Evolutionary conservation across 108 stramenopile species (phyloP).

Genomic region (Skeletonema marinoi): DNA sequence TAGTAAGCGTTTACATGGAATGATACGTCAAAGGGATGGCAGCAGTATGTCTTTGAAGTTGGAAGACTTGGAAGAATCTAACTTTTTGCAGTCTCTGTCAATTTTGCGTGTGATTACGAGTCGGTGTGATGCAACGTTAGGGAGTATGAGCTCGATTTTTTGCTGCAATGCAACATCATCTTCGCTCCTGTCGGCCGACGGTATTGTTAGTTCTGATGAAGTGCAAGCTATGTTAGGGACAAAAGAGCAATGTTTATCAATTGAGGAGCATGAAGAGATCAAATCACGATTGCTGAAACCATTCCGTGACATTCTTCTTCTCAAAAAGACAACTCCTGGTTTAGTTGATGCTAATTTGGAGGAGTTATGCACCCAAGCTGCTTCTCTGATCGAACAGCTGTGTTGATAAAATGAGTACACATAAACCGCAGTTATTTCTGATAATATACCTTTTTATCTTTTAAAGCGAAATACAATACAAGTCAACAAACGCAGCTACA

Average conservation of each 20-base stretch:
- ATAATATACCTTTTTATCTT: not conserved
- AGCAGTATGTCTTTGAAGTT: not conserved
- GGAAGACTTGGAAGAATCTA: constrained; percentile 25
- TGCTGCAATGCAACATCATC: not conserved
- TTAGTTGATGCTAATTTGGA: constrained; percentile 1
- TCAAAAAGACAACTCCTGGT: not conserved
- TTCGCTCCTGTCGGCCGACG: not conserved
- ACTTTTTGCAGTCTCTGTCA: constrained; percentile 40
- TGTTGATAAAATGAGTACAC: too few relatives aligned
- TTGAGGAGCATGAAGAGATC: not conserved
- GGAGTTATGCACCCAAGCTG: constrained; percentile 16
- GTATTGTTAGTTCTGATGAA: constrained; percentile 5
- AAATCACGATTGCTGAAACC: constrained; percentile 16
- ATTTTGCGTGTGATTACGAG: constrained; percentile 30
- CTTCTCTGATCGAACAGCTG: not conserved
- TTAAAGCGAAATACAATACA: not conserved
- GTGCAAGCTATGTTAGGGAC: constrained; percentile 17
- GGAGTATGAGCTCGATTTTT: not conserved
- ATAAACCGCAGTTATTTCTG: not conserved
- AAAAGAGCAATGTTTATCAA: not conserved
- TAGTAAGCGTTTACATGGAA: not conserved
- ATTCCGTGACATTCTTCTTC: constrained; percentile 8
- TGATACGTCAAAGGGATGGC: not conserved
- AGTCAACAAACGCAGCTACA: not conserved
- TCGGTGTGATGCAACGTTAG: constrained; percentile 22